These are phyloP conservation scores for Hypoxylon crocopeplum DNA, from an alignment of 495 filamentous ascomycete species.

Conservation along the genomic window DNA sequence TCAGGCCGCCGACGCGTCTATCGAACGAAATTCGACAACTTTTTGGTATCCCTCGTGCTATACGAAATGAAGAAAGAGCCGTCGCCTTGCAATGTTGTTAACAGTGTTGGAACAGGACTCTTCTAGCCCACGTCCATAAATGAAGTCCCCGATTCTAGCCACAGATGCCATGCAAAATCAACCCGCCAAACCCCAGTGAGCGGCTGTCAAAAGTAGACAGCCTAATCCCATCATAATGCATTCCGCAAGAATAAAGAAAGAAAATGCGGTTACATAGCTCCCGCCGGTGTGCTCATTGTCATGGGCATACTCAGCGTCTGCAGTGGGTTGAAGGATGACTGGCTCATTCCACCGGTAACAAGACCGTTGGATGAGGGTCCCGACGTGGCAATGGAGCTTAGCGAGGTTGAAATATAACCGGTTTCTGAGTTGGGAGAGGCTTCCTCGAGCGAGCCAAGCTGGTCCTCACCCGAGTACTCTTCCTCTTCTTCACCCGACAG, in stretches of 20 bases:
- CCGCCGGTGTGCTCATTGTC: conserved; percentile 56
- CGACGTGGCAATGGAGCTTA: conserved; percentile 49
- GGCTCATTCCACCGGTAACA: conserved; percentile 40
- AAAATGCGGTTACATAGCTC: conserved; percentile 32
- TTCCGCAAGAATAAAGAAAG: conserved; percentile 7
- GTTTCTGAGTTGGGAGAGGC: conserved; percentile 70
- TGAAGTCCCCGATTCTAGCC: conserved; percentile 29
- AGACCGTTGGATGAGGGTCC: conserved; percentile 37
- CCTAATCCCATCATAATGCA: conserved; percentile 16
- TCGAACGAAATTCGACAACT: conserved; percentile 32
- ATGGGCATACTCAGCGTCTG: conserved; percentile 64
- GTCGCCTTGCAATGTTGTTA: conserved; percentile 6
- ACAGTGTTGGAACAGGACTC: conserved; percentile 6
- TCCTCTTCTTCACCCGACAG: conserved; percentile 78
- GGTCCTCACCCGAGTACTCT: conserved; percentile 70
- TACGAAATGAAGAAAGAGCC: conserved; percentile 17
- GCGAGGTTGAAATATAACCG: conserved; percentile 56
- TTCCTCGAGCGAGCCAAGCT: conserved; percentile 77
- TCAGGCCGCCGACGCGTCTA: conserved; percentile 28
- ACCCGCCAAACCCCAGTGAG: conserved; percentile 21
- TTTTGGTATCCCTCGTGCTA: conserved; percentile 38
- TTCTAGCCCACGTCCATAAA: conserved; percentile 24
- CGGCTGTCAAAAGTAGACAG: conserved; percentile 12
- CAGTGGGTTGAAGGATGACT: conserved; percentile 54
- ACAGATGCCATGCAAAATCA: conserved; percentile 28